phyloP scores from a whole-genome alignment of 306 rosid species.

The Arachis stenosperma region DNA sequence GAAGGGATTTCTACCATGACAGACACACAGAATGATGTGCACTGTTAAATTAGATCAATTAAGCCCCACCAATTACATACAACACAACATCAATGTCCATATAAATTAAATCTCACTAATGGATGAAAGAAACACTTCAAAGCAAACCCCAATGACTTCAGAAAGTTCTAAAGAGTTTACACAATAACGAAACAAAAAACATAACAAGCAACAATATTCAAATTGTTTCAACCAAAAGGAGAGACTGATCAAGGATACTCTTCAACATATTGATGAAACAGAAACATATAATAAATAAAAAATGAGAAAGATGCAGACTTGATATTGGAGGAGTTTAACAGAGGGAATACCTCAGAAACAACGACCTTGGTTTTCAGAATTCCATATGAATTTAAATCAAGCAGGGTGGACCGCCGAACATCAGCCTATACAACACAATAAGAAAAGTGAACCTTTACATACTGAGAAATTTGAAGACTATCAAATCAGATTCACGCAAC shows the following conservation, averaged over 20 bases:
- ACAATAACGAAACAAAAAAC: neutral
- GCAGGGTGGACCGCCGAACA: conserved; percentile 68
- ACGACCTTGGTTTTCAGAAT: conserved; percentile 49
- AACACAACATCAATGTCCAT: conserved; percentile 22
- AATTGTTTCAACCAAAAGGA: neutral
- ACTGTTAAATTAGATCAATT: conserved; percentile 20
- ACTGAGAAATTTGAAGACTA: conserved; percentile 25
- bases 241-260: conserved; percentile 20
- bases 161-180: neutral
- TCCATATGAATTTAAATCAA: conserved; percentile 56
- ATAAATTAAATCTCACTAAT: neutral
- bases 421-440: conserved; percentile 65
- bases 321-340: neutral
- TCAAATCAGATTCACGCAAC: conserved; percentile 16
- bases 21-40: conserved; percentile 32
- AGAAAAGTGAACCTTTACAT: conserved; percentile 2
- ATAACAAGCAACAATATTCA: neutral
- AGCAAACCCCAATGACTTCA: neutral
- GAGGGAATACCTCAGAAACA: conserved; percentile 61
- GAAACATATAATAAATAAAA: conserved; percentile 3
- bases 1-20: conserved; percentile 2
- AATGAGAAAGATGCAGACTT: neutral
- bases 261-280: conserved; percentile 8
- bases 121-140: conserved; percentile 10
- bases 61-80: neutral